A percentile compares a stretch with the other conserved stretches of the same genome.
These are phyloP conservation scores for Linanthus parryae DNA, from an alignment of 148 eudicot species.

Conservation along the genomic window DNA sequence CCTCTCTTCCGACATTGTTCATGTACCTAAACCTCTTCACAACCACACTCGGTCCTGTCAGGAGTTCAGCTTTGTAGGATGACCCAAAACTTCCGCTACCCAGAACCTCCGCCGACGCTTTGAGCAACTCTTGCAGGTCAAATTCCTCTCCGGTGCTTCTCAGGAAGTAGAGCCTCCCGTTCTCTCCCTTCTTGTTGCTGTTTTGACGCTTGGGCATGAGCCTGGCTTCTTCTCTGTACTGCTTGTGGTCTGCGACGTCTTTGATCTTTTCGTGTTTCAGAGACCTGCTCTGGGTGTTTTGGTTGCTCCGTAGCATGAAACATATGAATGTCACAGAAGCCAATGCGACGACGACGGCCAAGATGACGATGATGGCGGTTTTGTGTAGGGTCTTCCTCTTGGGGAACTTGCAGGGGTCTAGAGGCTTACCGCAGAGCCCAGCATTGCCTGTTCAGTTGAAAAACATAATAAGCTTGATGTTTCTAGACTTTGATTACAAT, in stretches of 20 bases:
- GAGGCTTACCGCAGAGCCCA: constrained; percentile 9
- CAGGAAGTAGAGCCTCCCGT: constrained; percentile 36
- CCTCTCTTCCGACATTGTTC: constrained; percentile 57
- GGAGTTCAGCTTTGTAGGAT: constrained; percentile 67
- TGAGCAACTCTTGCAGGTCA: constrained; percentile 64
- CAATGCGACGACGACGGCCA: not conserved
- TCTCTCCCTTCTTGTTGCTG: constrained; percentile 2
- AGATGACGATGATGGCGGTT: constrained; percentile 1
- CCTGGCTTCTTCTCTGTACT: not conserved
- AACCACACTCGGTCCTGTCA: constrained; percentile 38
- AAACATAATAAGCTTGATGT: not conserved
- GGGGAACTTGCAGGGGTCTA: constrained; percentile 2
- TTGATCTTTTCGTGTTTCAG: not conserved
- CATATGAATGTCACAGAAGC: not conserved
- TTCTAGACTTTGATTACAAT: not conserved
- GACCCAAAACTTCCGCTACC: constrained; percentile 91
- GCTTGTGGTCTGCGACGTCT: not conserved
- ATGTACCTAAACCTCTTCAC: constrained; percentile 65
- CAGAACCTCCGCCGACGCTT: constrained; percentile 77
- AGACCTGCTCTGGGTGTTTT: not conserved
- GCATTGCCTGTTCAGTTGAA: constrained; percentile 1
- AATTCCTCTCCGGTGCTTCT: constrained; percentile 49
- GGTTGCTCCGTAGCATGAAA: not conserved
- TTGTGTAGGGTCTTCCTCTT: not conserved
- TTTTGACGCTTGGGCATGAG: not conserved